Evolutionary conservation across 2,329 filamentous ascomycete species (phyloP).

Genomic region (Botrytis pseudocinerea): DNA sequence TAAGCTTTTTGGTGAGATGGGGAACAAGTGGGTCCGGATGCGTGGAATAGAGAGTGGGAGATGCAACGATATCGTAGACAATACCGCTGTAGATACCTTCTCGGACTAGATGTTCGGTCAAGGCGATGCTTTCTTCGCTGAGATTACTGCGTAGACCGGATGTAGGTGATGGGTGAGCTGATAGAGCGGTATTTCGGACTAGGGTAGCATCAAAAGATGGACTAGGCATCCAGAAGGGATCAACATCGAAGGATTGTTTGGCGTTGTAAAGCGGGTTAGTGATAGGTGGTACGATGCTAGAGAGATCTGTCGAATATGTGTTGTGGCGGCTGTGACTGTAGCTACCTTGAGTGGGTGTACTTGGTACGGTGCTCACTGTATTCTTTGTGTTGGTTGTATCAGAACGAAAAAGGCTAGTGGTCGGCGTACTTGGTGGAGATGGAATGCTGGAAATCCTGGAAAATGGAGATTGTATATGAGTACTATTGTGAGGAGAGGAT

Average conservation of each 20-base stretch:
- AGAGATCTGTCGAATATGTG: neutral
- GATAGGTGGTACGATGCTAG: neutral
- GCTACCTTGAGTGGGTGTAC: neutral
- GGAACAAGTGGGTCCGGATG: neutral
- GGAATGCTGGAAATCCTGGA: neutral
- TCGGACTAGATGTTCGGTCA: conserved; percentile 9
- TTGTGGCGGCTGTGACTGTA: neutral
- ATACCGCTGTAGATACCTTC: conserved; percentile 15
- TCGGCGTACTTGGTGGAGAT: conserved; percentile 5
- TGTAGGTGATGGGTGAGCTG: neutral
- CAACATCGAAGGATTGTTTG: neutral
- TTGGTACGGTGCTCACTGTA: neutral
- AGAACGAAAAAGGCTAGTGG: neutral
- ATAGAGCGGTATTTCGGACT: neutral
- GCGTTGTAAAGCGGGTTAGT: neutral
- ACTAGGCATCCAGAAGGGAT: neutral
- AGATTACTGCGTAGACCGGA: neutral
- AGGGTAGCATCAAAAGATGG: neutral
- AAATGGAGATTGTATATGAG: neutral
- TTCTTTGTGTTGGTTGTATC: neutral
- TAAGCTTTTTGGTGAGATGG: neutral
- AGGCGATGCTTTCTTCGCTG: neutral
- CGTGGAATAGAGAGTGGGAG: neutral
- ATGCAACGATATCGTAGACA: neutral
- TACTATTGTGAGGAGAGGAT: neutral